A percentile compares a stretch with the other conserved stretches of the same genome.
phyloP scores from a whole-genome alignment of 345 rosid species.

The Syzygium aqueum region DNA sequence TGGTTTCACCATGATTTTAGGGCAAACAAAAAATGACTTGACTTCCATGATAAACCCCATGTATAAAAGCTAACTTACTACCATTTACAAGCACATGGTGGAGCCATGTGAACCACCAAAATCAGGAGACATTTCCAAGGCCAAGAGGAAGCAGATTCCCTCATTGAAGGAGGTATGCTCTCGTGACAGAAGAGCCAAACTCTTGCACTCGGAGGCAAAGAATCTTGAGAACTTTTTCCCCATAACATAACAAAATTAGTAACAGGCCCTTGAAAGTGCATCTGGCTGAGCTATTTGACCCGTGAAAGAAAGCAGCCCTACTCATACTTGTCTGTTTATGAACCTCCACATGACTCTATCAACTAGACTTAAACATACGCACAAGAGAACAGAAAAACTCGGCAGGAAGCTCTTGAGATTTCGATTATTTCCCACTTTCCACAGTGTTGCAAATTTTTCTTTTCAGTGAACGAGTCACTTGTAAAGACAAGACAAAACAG shows the following conservation, averaged over 20 bases:
- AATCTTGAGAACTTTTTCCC: conserved; percentile 7
- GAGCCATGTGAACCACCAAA: not conserved
- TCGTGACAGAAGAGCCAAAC: conserved; percentile 55
- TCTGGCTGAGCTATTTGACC: conserved; percentile 7
- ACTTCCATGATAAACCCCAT: not conserved
- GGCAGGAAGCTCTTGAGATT: not conserved
- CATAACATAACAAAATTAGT: not conserved
- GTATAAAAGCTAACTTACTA: not conserved
- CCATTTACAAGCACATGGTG: not conserved
- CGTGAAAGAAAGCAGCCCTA: conserved; percentile 12
- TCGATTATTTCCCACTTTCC: not conserved
- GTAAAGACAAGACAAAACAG: not conserved
- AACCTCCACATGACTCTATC: conserved; percentile 8
- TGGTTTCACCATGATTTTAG: not conserved
- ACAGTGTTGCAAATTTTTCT: not conserved
- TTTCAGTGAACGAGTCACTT: not conserved
- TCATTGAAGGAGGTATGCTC: conserved; percentile 6
- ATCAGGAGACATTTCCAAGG: not conserved
- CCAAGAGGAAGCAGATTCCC: conserved; percentile 10
- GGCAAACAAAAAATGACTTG: not conserved
- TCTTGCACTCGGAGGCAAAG: conserved; percentile 17
- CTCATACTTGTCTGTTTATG: conserved; percentile 20
- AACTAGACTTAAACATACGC: not conserved
- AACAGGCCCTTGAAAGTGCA: not conserved
- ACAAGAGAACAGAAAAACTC: not conserved